Base-by-base conservation (phyloP, 2,329 filamentous ascomycete genomes). In the Cladosporium sp. region DNA sequence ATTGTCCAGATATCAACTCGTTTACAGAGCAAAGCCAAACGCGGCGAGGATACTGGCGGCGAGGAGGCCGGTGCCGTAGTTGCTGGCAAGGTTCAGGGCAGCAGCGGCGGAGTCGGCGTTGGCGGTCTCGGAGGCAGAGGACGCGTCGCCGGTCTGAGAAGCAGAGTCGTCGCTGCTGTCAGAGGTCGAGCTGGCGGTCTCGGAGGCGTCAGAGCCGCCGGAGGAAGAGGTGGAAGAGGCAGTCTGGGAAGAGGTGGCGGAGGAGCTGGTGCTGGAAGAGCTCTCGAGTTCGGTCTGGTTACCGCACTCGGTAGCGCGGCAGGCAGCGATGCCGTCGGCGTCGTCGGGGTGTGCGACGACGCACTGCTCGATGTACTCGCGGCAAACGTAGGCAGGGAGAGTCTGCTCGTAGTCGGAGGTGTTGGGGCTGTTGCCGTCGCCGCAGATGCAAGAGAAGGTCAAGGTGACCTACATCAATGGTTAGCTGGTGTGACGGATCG, bases 361-460 rank as follows among this genome's bases (percentile, higher is more conserved):
- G 59, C 74, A 77, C 51, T 67, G 55, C 34, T 54, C 58, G 61
- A 68, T 80, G 68, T 74, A 78, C 56, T 68, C 68, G 60, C 75
- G 62, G 71, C 83, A 86, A 66, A 81, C 74, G 66, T 73, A 83
- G 68, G 73, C 80, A 37, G 82, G 81, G 43, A 86, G 70, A 19
- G 80, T 81, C 66, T 79, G 70, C 48, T 68, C 59, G 69, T 83
- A 86, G 58, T 73, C 69, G 54, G 70, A 65, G 59, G 83, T 73
- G 61, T 82, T 75, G 58, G 80, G 80, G 7, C 66, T 64, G 37
- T 73, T 76, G 57, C 75, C 76, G 64, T 82, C 78, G 56, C 61
- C 56, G 73, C 83, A 86, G 44, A 71, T 70, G 69, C 83, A 86
- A 51, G 62, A 72, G 71, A 73, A 85, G 29, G 65, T 66, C 53